Evolutionary conservation across 169 alveolate genomes (phyloP).

Genomic region (Eimeria necatrix): DNA sequence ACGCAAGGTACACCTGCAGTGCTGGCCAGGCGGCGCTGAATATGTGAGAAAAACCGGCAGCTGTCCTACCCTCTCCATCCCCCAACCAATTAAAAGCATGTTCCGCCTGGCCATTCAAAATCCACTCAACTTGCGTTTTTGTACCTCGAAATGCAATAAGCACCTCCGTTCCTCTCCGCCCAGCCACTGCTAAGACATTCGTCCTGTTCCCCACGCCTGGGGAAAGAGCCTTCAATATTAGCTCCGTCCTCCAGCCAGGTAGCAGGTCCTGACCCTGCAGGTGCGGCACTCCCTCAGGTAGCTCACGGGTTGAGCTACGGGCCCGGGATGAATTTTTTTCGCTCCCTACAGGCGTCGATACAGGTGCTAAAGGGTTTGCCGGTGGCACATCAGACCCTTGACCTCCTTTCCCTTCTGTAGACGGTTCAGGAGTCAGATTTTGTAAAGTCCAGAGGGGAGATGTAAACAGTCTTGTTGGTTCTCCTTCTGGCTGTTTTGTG

Average conservation of each 20-base stretch:
- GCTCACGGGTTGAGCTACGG: not conserved
- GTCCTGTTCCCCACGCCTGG: slow-evolving; percentile 73
- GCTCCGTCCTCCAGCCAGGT: slow-evolving; percentile 80
- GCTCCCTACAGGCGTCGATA: not conserved
- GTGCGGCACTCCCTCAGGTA: slow-evolving; percentile 39
- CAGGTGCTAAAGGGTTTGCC: not conserved
- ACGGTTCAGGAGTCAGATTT: not conserved
- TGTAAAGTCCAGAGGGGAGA: not conserved
- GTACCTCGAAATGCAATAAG: slow-evolving; percentile 78
- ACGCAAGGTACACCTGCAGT: slow-evolving; percentile 75
- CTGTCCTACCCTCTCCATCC: slow-evolving; percentile 73
- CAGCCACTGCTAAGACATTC: slow-evolving; percentile 67
- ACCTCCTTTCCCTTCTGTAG: not conserved
- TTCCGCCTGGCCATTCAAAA: slow-evolving; percentile 70
- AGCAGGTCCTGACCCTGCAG: slow-evolving; percentile 42
- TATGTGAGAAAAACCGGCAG: slow-evolving; percentile 76
- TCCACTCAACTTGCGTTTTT: slow-evolving; percentile 78
- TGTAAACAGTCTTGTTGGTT: not conserved
- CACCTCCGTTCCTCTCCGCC: slow-evolving; percentile 57
- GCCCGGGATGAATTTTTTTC: not conserved
- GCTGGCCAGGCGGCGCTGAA: slow-evolving; percentile 81
- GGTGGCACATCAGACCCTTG: not conserved
- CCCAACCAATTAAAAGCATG: slow-evolving; percentile 54
- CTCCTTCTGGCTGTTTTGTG: not conserved
- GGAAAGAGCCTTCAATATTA: slow-evolving; percentile 68